These are phyloP conservation scores for Chlorella sp. DNA, from an alignment of 139 green algal genomes.

Conservation along the genomic window DNA sequence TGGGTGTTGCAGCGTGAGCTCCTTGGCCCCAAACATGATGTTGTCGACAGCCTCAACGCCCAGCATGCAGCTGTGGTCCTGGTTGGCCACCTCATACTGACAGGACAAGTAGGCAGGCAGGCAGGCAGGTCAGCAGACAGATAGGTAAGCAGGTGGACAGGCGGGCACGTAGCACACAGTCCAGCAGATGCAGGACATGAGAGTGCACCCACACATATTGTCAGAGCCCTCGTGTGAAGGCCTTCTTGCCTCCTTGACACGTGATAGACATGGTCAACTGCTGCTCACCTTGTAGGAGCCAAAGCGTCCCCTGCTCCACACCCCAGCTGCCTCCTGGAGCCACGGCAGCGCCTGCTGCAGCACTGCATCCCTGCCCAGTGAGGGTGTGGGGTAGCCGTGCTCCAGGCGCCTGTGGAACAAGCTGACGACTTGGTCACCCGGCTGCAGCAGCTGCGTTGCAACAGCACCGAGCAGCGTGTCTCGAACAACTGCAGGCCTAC, in stretches of 20 bases:
- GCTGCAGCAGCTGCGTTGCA: conserved; percentile 60
- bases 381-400: conserved; percentile 86
- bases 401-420: conserved; percentile 74
- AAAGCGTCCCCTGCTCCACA: conserved; percentile 84
- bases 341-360: conserved; percentile 80
- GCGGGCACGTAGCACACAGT: not conserved
- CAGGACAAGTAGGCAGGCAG: not conserved
- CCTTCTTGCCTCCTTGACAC: not conserved
- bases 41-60: conserved; percentile 89
- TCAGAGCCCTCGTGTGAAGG: not conserved
- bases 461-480: conserved; percentile 76
- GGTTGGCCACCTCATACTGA: conserved; percentile 87
- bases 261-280: not conserved
- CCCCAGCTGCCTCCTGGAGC: conserved; percentile 69
- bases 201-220: not conserved
- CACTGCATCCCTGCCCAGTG: conserved; percentile 64
- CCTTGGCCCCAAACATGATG: conserved; percentile 73
- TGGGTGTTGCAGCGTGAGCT: conserved; percentile 78
- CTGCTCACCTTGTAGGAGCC: conserved; percentile 74
- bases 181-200: not conserved
- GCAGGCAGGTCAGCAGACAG: not conserved
- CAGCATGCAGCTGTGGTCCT: conserved; percentile 87
- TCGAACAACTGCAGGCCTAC: conserved; percentile 59
- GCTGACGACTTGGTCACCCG: conserved; percentile 68
- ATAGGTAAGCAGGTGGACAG: not conserved